Evolutionary conservation across 2,329 filamentous ascomycete genomes (phyloP), one percentile per base, ranked within the genome.

Genomic region (Chaetomium globosum): DNA sequence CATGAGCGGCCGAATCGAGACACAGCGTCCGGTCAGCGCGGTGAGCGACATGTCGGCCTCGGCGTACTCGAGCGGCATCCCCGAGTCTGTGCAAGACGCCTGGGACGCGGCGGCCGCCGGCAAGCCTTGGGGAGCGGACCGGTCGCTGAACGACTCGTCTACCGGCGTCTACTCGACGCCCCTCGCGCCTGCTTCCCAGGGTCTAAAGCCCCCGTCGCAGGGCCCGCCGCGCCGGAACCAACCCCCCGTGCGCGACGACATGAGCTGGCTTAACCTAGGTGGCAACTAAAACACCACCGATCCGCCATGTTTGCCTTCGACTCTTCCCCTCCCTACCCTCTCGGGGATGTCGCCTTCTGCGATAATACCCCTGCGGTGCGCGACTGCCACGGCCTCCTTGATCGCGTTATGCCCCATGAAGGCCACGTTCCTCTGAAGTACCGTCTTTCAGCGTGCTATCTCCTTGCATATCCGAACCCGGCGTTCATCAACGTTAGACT

Each of bases 261-360:
- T 93, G 88, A 91, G 89, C 77, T 93, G 90, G 90, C 78, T 93
- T 68, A 92, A 93, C 73, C 81, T 93, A 21, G 87, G 87, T 6
- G 51, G 23, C 28, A 55, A 26, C 19, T 30, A 53, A 53, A 30
- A 16, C 30, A n/a, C 26, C 31, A 21, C 53, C 2, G 4, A n/a
- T 10, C 46, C 9, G 2, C 46, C 19, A 23, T 23, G 46, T 48
- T 19, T 48, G 46, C 46, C 7, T n/a, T 23, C 9, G 9, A 8
- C 21, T 48, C 46, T 21, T n/a, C 19, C 4, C 36, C 36, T 16
- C 4, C 39, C 7, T 43, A 48, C 39, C 39, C 39, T 19, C 39
- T n/a, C 16, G 46, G 46, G n/a, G 46, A 48, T 8, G 46, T 26
- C 31, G 31, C 21, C 23, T n/a, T 31, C 21, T 21, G 9, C 26